Conservation (phyloP, 2,329 filamentous ascomycete species). For the Colletotrichum simmondsii region DNA sequence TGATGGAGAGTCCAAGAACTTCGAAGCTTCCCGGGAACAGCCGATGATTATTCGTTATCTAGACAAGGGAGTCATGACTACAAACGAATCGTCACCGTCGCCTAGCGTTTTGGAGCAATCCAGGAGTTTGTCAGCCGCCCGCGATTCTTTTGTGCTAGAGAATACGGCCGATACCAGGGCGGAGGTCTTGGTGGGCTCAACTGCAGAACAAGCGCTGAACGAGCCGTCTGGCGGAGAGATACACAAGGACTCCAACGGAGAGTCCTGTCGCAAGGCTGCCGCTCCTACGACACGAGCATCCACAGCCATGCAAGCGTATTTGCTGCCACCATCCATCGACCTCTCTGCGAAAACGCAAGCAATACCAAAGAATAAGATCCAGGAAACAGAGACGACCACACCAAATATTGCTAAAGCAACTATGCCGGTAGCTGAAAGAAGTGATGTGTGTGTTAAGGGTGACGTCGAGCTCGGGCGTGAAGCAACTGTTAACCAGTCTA, state of each 20-base stretch:
- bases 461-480: neutral
- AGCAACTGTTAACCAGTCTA: neutral
- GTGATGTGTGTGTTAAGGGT: neutral
- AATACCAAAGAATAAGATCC: neutral
- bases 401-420: too few relatives aligned
- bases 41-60: conserved; percentile 33
- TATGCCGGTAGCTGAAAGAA: neutral
- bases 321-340: neutral
- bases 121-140: neutral
- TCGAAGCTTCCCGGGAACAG: too few relatives aligned
- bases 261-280: too few relatives aligned
- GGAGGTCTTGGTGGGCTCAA: too few relatives aligned
- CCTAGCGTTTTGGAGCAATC: neutral
- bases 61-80: conserved; percentile 35
- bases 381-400: neutral
- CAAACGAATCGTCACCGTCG: neutral
- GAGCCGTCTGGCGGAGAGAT: neutral
- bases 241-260: neutral
- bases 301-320: neutral
- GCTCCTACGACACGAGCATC: neutral
- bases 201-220: neutral
- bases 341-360: neutral
- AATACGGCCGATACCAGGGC: too few relatives aligned
- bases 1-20: neutral
- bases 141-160: neutral